Conservation (phyloP, 2,329 filamentous ascomycete genomes). For the Paecilomyces variotii region DNA sequence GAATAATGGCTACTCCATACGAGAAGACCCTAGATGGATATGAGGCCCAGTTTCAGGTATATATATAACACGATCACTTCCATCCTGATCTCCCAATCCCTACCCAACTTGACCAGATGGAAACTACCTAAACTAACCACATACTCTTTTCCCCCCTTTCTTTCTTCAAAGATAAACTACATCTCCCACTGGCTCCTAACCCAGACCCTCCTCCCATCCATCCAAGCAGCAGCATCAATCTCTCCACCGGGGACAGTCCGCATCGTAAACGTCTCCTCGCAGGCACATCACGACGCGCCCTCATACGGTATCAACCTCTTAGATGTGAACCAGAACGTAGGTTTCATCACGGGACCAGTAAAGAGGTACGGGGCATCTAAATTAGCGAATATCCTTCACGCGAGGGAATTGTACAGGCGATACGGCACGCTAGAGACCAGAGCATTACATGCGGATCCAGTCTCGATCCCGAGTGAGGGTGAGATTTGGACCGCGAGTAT, state of each 20-base stretch:
- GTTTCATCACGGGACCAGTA: slow-evolving; percentile 12
- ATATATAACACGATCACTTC: neutral
- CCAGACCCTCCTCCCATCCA: slow-evolving; percentile 19
- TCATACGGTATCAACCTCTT: slow-evolving; percentile 5
- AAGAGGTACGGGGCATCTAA: slow-evolving; percentile 39
- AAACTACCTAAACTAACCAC: too few relatives aligned
- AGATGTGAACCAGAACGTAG: slow-evolving; percentile 12
- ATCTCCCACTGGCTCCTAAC: slow-evolving; percentile 32
- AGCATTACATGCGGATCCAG: neutral
- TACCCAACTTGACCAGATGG: too few relatives aligned
- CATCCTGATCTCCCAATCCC: too few relatives aligned
- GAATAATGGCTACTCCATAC: slow-evolving; percentile 3
- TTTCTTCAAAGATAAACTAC: slow-evolving; percentile 28
- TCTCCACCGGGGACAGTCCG: slow-evolving; percentile 1
- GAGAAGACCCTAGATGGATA: slow-evolving; percentile 25
- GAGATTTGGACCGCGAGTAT: slow-evolving; percentile 30
- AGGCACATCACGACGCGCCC: slow-evolving; percentile 1
- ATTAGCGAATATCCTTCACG: slow-evolving; percentile 38
- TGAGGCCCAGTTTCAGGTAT: slow-evolving; percentile 30
- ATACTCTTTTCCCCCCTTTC: neutral
- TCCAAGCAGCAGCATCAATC: slow-evolving; percentile 20
- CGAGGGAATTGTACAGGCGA: slow-evolving; percentile 24
- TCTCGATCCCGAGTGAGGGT: slow-evolving; percentile 13
- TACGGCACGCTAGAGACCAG: slow-evolving; percentile 19
- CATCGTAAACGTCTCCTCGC: slow-evolving; percentile 6